These are phyloP conservation scores for Globisporangium nagaii DNA, from an alignment of 352 stramenopile genomes.

Conservation along the genomic window DNA sequence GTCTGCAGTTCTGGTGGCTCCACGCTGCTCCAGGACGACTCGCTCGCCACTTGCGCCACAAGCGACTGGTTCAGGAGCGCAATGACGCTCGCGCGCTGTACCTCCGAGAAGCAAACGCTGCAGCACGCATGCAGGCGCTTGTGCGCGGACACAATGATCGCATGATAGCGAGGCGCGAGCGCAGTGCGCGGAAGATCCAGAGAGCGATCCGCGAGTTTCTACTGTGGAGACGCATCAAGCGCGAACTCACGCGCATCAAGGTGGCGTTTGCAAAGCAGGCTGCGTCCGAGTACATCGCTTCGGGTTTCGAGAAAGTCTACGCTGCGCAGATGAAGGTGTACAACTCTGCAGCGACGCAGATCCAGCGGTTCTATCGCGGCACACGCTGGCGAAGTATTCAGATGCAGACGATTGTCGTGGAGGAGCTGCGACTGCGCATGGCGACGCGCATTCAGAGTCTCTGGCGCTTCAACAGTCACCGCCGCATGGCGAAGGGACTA, in stretches of 20 bases:
- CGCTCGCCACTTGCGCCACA: conserved; percentile 28
- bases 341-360: conserved; percentile 38
- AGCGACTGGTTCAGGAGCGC: conserved; percentile 11
- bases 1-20: conserved; percentile 76
- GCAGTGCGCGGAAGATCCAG: conserved; percentile 44
- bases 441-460: conserved; percentile 47
- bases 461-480: conserved; percentile 54
- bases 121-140: conserved; percentile 44
- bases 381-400: conserved; percentile 26
- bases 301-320: conserved; percentile 19
- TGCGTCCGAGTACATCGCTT: conserved; percentile 18
- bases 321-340: conserved; percentile 21
- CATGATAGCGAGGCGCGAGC: conserved; percentile 27
- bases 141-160: conserved; percentile 41
- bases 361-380: conserved; percentile 57
- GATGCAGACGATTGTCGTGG: conserved; percentile 25
- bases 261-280: conserved; percentile 15
- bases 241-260: conserved; percentile 31
- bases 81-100: conserved; percentile 14
- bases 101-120: conserved; percentile 22
- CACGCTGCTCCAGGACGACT: conserved; percentile 42
- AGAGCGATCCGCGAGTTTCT: conserved; percentile 29
- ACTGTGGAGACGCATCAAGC: conserved; percentile 27
- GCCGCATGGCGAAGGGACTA: conserved; percentile 37
- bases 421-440: conserved; percentile 45